Percentiles rank a stretch among this genome's conserved stretches.
These are phyloP conservation scores for Saturnispora sekii DNA, from an alignment of 805 yeast genomes.

Conservation along the genomic window DNA sequence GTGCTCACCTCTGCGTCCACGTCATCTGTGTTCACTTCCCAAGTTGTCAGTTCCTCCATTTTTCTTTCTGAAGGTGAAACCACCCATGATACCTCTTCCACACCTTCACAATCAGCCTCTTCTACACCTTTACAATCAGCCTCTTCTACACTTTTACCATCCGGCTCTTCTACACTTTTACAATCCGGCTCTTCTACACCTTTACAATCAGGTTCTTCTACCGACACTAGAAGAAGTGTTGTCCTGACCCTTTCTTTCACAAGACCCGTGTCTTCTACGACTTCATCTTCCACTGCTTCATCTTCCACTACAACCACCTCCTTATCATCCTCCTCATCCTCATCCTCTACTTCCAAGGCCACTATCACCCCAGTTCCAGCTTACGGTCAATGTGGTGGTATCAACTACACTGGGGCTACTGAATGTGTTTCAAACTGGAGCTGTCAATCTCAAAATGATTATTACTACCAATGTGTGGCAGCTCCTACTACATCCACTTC, in stretches of 20 bases:
- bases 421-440: slow-evolving; percentile 17
- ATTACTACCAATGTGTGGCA: slow-evolving; percentile 20
- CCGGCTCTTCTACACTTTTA: no score
- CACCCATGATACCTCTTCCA: no score
- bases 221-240: background rate
- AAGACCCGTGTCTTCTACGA: background rate
- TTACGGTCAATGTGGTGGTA: slow-evolving; percentile 22
- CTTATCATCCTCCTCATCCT: background rate
- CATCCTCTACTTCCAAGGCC: background rate
- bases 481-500: slow-evolving; percentile 10
- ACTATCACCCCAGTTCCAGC: slow-evolving; percentile 2
- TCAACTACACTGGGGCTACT: slow-evolving; percentile 14
- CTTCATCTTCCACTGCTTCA: background rate
- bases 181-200: no score
- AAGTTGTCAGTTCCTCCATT: no score
- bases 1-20: background rate
- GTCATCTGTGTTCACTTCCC: no score
- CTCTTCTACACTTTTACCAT: no score
- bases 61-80: no score
- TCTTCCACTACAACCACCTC: background rate
- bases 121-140: no score
- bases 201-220: no score
- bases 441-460: slow-evolving; percentile 19
- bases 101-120: no score
- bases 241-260: background rate